Evolutionary conservation across 2,329 filamentous ascomycete genomes (phyloP).

Genomic region (Pseudomassariella vexata): DNA sequence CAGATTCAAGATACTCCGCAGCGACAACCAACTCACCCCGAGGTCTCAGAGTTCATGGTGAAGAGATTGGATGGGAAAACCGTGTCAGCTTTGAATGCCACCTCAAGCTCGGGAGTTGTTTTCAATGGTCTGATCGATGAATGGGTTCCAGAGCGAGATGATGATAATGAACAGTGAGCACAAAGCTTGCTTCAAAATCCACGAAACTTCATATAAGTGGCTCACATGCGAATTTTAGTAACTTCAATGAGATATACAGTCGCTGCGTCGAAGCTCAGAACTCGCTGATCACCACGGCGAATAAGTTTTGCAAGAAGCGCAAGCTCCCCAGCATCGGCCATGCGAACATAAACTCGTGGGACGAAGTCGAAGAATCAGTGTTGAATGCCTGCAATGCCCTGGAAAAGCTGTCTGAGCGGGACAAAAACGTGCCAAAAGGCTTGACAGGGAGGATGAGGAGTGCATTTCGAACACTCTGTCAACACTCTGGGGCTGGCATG

Average conservation of each 20-base stretch:
- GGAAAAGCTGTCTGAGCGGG: neutral
- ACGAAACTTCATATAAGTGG: too few relatives aligned
- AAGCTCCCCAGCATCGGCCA: neutral
- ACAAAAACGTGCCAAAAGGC: conserved; percentile 1
- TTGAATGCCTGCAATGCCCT: conserved; percentile 3
- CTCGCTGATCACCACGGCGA: conserved; percentile 2
- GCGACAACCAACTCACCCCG: too few relatives aligned
- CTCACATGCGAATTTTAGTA: too few relatives aligned
- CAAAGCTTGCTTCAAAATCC: too few relatives aligned
- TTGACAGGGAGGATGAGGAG: conserved; percentile 2
- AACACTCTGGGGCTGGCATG: conserved; percentile 5
- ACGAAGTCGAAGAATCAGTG: neutral
- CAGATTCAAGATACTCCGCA: too few relatives aligned
- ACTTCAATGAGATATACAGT: neutral
- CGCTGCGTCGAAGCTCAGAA: conserved; percentile 4
- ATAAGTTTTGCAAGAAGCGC: conserved; percentile 4
- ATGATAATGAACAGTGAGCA: too few relatives aligned
- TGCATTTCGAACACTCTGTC: conserved; percentile 3
- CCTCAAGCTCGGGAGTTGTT: too few relatives aligned
- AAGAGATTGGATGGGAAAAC: too few relatives aligned
- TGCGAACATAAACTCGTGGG: conserved; percentile 1
- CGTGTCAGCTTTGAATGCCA: too few relatives aligned
- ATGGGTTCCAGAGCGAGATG: conserved; percentile 16
- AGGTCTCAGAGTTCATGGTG: too few relatives aligned
- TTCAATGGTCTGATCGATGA: conserved; percentile 12